phyloP scores from a whole-genome alignment of 352 stramenopile genomes.

The Phytophthora europaea region DNA sequence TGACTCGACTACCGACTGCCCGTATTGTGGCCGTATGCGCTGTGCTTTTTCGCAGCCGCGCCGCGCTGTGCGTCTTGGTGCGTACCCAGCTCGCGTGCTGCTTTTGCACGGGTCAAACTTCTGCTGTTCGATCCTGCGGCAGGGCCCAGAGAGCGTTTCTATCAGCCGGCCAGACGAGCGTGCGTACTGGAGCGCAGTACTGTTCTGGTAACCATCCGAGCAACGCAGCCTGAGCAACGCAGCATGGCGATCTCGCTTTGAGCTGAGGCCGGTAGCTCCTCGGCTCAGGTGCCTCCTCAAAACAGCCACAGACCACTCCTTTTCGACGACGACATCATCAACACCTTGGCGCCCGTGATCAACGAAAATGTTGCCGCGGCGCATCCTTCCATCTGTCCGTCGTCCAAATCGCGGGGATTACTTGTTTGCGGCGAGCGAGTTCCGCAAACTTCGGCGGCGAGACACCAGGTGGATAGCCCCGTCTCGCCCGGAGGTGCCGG shows the following conservation, averaged over 20 bases:
- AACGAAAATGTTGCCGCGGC: neutral
- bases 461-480: slow-evolving; percentile 8
- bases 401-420: slow-evolving; percentile 29
- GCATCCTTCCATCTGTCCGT: slow-evolving; percentile 8
- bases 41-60: too few species aligned
- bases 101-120: neutral
- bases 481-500: neutral
- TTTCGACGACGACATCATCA: neutral
- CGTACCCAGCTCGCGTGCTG: neutral
- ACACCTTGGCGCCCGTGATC: neutral
- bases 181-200: neutral
- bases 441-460: slow-evolving; percentile 7
- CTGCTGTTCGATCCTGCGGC: neutral
- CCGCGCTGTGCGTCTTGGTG: neutral
- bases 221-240: neutral
- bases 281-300: neutral
- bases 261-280: too few species aligned
- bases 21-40: neutral
- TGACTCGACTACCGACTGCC: neutral
- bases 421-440: slow-evolving; percentile 8
- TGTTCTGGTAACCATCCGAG: neutral
- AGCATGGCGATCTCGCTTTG: too few species aligned
- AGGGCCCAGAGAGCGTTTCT: neutral
- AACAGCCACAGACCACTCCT: neutral
- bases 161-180: neutral